Conservation (phyloP, 2,329 filamentous ascomycete species). For the Ophiosphaerella narmari region DNA sequence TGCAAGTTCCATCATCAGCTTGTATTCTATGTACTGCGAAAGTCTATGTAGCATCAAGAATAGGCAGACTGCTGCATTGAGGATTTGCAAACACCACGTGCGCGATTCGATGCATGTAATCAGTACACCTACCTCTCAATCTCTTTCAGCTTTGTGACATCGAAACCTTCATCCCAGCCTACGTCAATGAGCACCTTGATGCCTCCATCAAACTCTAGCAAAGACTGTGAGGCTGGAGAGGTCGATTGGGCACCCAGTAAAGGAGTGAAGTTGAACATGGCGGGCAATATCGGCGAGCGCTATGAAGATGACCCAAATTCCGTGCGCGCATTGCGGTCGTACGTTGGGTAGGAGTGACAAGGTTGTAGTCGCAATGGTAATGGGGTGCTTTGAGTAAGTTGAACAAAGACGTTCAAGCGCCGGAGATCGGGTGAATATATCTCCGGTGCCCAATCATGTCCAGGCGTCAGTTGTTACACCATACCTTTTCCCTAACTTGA, state of each 20-base stretch:
- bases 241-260: conserved; percentile 88
- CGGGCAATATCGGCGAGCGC: conserved; percentile 4
- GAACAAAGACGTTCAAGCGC: conserved; percentile 10
- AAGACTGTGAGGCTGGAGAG: conserved; percentile 87
- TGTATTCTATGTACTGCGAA: conserved; percentile 15
- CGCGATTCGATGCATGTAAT: neutral
- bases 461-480: too few species aligned
- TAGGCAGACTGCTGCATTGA: neutral
- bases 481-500: too few species aligned
- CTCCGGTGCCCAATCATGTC: neutral
- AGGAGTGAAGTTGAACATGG: conserved; percentile 95
- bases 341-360: neutral
- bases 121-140: conserved; percentile 74
- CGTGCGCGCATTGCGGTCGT: conserved; percentile 9
- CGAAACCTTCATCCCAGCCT: conserved; percentile 93
- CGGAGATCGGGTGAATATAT: conserved; percentile 3
- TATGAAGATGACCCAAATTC: conserved; percentile 4
- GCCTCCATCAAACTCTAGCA: conserved; percentile 93
- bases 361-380: neutral
- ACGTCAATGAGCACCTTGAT: conserved; percentile 94
- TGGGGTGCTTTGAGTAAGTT: conserved; percentile 4
- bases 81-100: neutral
- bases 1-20: conserved; percentile 45
- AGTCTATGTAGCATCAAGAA: conserved; percentile 6
- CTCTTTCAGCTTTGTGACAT: conserved; percentile 78